Evolutionary conservation across 805 yeast species (phyloP).

Genomic region (Ogataea zsoltii): DNA sequence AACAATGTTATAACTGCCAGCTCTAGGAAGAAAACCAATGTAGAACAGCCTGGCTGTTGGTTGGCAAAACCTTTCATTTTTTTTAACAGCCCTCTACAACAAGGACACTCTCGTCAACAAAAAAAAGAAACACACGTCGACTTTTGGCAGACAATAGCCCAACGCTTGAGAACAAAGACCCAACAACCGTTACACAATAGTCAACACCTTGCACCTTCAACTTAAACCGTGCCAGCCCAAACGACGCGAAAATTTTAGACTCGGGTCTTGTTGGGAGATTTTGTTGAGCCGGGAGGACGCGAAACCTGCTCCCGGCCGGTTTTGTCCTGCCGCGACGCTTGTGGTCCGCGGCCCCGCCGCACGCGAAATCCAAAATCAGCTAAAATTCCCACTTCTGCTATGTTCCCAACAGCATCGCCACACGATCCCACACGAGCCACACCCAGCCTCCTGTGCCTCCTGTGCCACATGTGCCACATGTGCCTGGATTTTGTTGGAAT

Average conservation of each 20-base stretch:
- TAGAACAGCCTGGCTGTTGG: background rate
- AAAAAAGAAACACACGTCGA: constrained; percentile 1
- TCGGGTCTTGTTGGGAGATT: background rate
- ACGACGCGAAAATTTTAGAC: background rate
- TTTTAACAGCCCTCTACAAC: constrained; percentile 6
- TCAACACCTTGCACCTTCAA: background rate
- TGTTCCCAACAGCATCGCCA: too few relatives aligned
- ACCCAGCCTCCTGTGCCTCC: too few relatives aligned
- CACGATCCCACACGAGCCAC: too few relatives aligned
- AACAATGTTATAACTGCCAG: background rate
- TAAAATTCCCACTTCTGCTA: too few relatives aligned
- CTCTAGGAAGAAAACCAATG: background rate
- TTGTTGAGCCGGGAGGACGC: too few relatives aligned
- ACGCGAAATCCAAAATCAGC: too few relatives aligned
- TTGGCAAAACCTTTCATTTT: constrained; percentile 4
- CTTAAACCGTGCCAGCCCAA: background rate
- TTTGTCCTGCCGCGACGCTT: too few relatives aligned
- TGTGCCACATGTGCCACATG: too few relatives aligned
- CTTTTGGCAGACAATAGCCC: background rate
- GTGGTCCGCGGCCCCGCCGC: too few relatives aligned
- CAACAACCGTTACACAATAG: background rate
- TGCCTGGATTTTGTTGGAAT: constrained; percentile 5
- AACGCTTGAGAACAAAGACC: background rate
- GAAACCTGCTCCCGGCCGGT: too few relatives aligned
- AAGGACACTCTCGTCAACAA: constrained; percentile 10